A percentile compares a stretch with the other conserved stretches of the same genome.
Conservation (phyloP, 2,329 filamentous ascomycete species). For the Claviceps africana region DNA sequence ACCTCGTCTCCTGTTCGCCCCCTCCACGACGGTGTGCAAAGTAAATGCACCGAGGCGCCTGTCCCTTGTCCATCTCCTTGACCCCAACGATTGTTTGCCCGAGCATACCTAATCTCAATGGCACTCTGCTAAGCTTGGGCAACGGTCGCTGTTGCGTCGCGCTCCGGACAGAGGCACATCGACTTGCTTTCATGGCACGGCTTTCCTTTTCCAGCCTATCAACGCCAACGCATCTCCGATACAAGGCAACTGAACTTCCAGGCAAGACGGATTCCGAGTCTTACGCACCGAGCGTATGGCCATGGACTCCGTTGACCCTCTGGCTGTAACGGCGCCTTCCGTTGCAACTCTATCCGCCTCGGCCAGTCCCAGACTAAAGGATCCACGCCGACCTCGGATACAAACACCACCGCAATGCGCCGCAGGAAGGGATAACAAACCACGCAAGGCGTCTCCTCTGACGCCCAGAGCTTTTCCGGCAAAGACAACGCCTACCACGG, state of each 20-base stretch:
- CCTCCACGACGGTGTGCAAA: background rate
- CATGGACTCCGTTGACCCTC: slow-evolving; percentile 12
- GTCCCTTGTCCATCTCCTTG: background rate
- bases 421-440: slow-evolving; percentile 3
- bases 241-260: slow-evolving; percentile 3
- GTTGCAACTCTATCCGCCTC: slow-evolving; percentile 4
- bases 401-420: slow-evolving; percentile 4
- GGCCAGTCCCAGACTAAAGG: background rate
- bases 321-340: slow-evolving; percentile 8
- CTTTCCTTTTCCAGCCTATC: background rate
- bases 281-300: slow-evolving; percentile 5
- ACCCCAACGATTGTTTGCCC: background rate
- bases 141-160: slow-evolving; percentile 3
- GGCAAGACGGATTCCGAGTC: slow-evolving; percentile 7
- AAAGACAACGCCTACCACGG: slow-evolving; percentile 6
- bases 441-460: slow-evolving; percentile 3
- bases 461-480: background rate
- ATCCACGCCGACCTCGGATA: background rate
- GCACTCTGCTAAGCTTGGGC: background rate
- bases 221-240: background rate
- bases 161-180: slow-evolving; percentile 1
- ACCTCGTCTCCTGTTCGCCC: background rate
- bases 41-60: background rate
- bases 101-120: background rate
- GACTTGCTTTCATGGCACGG: background rate